Evolutionary conservation across 1,284 basidiomycete species (phyloP), one percentile per base, ranked within the genome.

Genomic region (Earliella scabrosa): DNA sequence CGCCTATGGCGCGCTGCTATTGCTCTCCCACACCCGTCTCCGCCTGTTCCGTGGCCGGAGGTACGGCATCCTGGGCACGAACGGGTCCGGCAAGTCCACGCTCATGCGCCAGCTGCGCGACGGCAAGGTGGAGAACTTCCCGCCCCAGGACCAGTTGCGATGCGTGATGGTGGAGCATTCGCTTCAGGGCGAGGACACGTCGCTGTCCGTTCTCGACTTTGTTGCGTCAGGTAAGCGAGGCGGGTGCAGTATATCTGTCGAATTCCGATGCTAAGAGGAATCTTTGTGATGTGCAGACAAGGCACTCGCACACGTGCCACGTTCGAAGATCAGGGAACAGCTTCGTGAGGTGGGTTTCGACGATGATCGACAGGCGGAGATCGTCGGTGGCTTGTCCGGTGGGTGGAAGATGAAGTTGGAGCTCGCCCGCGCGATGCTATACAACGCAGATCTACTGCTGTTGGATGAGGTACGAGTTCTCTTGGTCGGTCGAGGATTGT

Each of bases 371-470:
- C 96, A 98, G 75, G 74, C 82, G 38, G 92, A 97, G 69, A 78
- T 86, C 41, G 96, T 98, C 58, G 92, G 91, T 46, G 92, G 93
- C 51, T 80, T 98, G 57, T 98, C 95, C 20, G 97, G 97, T 73
- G 97, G 97, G 49, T 99, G 97, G 97, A 99, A 99, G 82, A 99
- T 99, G 97, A 94, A 95, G 79, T 85, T 95, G 60, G 97, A 91
- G 77, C 84, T 92, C 45, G 94, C 90, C 14, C 81, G 94, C 66
- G 95, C 95, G n/a, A 97, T 97, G 93, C 77, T 97, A 50, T 96
- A 96, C 77, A 93, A 95, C 68, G 97, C 96, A 35, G 95, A 98
- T 76, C 85, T 98, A 50, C 82, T 98, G 45, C 81, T 98, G 52
- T 86, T 98, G 50, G 94, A 95, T 71, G 89, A 91, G 79, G 86